Conservation (phyloP, 1,284 basidiomycete genomes). For the Tilletia setariae region DNA sequence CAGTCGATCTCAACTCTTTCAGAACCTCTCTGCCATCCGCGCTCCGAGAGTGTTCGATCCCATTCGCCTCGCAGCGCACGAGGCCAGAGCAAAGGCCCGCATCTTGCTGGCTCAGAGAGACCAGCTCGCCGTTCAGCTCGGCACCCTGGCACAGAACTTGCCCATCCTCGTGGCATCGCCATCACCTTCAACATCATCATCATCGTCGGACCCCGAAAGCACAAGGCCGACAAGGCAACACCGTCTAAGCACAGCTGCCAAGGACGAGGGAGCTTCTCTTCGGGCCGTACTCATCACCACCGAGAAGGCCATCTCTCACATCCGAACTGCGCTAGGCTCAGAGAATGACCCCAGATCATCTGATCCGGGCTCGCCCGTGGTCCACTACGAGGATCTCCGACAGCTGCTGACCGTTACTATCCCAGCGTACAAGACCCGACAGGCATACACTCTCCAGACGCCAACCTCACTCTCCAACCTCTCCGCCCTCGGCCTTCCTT, state of each 20-base stretch:
- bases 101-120: slow-evolving; percentile 2
- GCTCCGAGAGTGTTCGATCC: background rate
- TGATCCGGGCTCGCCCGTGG: background rate
- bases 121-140: slow-evolving; percentile 30
- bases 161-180: slow-evolving; percentile 41
- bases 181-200: too few species aligned
- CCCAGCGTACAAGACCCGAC: background rate
- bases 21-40: background rate
- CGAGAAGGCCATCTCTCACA: background rate
- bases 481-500: slow-evolving; percentile 8
- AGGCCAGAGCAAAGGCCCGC: slow-evolving; percentile 12
- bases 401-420: background rate
- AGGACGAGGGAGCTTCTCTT: background rate
- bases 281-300: background rate
- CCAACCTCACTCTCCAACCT: slow-evolving; percentile 10
- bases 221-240: background rate
- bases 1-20: background rate
- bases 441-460: background rate
- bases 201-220: background rate
- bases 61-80: slow-evolving; percentile 9
- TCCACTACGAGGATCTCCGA: background rate
- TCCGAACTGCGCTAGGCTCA: background rate
- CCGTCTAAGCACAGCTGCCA: background rate
- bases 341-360: background rate
- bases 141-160: slow-evolving; percentile 36